A percentile compares a stretch with the other conserved stretches of the same genome.
Conservation (phyloP, 2,329 filamentous ascomycete species). For the Hirsutella minnesotensis region DNA sequence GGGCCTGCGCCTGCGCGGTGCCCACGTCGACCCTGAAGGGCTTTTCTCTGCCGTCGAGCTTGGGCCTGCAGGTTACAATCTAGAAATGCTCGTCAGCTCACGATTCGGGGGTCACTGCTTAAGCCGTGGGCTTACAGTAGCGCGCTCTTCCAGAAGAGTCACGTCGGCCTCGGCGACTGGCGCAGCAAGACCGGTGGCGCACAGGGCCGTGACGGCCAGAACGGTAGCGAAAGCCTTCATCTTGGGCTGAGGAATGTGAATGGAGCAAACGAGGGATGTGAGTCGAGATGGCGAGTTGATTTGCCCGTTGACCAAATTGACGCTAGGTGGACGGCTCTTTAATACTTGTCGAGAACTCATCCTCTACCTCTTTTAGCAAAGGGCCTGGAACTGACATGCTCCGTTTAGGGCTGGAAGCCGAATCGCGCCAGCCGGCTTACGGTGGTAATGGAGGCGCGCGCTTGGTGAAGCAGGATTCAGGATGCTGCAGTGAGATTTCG, state of each 20-base stretch:
- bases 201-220: neutral
- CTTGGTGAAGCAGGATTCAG: too few species aligned
- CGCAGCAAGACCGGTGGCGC: neutral
- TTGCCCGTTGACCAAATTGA: too few species aligned
- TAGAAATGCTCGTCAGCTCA: neutral
- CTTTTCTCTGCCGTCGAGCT: constrained; percentile 1
- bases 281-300: too few species aligned
- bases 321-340: too few species aligned
- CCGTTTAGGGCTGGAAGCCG: too few species aligned
- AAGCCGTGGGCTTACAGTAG: neutral
- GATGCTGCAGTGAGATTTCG: too few species aligned
- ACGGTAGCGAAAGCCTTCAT: constrained; percentile 3
- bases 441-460: neutral
- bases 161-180: neutral
- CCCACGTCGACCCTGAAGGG: neutral
- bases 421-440: too few species aligned
- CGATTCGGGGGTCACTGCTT: too few species aligned
- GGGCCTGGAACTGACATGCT: too few species aligned
- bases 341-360: too few species aligned
- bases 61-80: constrained; percentile 1
- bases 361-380: too few species aligned
- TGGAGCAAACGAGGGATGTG: too few species aligned
- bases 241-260: neutral
- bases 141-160: neutral
- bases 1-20: neutral